Base-by-base conservation (phyloP, 257 asterid genomes). In the Petunia axillaris region DNA sequence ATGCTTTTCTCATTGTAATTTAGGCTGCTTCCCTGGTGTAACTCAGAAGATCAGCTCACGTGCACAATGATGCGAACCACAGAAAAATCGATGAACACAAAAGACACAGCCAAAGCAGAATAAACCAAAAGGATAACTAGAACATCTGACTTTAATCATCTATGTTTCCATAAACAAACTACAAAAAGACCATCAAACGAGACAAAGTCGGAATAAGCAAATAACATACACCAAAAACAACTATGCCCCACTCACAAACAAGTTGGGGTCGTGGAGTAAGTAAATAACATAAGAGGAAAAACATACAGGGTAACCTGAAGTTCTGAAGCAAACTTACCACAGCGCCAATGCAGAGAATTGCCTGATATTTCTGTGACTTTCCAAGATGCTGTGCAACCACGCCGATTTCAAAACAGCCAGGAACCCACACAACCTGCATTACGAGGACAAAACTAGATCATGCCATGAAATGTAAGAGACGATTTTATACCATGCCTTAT, bases 381-480 rank as follows among this genome's bases (percentile, higher is more conserved):
- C 98, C 99, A 74, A 96, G 97, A 81, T 87, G 90, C 87, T 90
- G 93, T 40, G 98, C 97, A 75, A 89, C 93, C 38, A 94, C 68
- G 11, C 98, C 96, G 59, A 96, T 93, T 85, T 96, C 98, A 85
- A 91, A 96, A 86, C 95, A 82, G 71, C 99, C 98, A 57, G 99
- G 99, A 83, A 96, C 99, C 98, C 98, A 94, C 2, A 92, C 93
- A 82, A 96, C 99, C 97, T 93, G 82, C 76, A 64, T 73, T 48
- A 50, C 11, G 78, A 50, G 14, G 60, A 35, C 2, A 70, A 25
- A 71, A 71, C 25, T 25, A 71, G 44, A 50, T 73, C 62, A 73
- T 15, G 13, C 44, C 77, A 70, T 70, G 59, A 70, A 70, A 70
- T 70, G 59, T 58, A 46, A 70, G 41, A 46, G 25, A 46, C 43